Conservation (phyloP, 2,329 filamentous ascomycete genomes). For the Colletotrichum chrysophilum region DNA sequence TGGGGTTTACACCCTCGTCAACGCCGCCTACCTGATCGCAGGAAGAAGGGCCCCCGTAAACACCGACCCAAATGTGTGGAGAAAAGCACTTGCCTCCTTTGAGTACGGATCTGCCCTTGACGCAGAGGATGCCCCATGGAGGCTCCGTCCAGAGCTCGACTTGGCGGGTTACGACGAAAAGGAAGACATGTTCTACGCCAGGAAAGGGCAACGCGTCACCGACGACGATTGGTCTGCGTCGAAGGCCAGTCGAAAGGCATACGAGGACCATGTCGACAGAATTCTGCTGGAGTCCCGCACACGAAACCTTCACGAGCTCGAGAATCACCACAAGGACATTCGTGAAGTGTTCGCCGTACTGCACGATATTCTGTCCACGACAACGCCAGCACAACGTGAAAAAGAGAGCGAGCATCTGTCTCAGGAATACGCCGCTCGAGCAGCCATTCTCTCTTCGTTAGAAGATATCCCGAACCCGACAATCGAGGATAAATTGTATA, state of each 20-base stretch:
- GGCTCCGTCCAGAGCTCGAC: background rate
- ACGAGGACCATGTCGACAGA: background rate
- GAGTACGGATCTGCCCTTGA: background rate
- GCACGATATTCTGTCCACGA: background rate
- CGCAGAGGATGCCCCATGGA: background rate
- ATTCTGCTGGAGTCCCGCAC: background rate
- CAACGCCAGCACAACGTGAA: background rate
- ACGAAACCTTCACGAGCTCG: background rate
- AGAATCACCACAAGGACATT: background rate
- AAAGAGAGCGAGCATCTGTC: background rate
- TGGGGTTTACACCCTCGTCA: background rate
- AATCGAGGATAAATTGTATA: accelerated
- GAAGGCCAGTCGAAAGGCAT: background rate
- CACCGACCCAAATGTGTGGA: background rate
- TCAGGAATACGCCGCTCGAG: background rate
- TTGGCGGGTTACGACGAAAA: background rate
- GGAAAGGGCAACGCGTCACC: background rate
- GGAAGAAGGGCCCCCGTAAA: background rate
- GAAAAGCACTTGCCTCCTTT: background rate
- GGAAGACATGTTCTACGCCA: background rate
- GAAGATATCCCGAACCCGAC: background rate
- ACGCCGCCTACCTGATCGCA: background rate
- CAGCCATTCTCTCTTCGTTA: background rate
- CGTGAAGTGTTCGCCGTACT: background rate
- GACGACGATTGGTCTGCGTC: background rate